Evolutionary conservation across 2,329 filamentous ascomycete genomes (phyloP), one percentile per base, ranked within the genome.

Genomic region (Immersiporthe knoxdaviesiana): DNA sequence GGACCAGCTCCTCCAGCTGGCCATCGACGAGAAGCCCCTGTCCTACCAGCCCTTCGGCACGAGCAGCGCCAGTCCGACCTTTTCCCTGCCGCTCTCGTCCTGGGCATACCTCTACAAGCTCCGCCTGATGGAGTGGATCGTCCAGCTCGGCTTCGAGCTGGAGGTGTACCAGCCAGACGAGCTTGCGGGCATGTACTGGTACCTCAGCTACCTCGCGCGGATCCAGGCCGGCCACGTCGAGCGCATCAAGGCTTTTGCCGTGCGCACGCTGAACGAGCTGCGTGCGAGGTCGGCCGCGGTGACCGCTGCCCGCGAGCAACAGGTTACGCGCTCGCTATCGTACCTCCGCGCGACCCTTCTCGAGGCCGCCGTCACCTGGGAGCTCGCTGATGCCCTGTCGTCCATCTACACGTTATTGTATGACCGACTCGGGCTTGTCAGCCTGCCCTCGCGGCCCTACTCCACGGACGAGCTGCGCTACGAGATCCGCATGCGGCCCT

Each of bases 101-200:
- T 99, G 96, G 96, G 88, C 90, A 0, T 97, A 95, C 75, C 87
- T 94, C 70, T 92, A 97, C 79, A 98, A 97, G 79, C 85, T 97
- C n/a, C 88, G 87, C 39, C 88, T 95, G 75, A 93, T 97, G 85
- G 91, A 95, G 77, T 91, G 90, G 84, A 91, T 97, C 60, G 85
- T 97, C 21, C 92, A 97, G 76, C 88, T 97, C 41, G 96, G 97
- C 16, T 98, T 99, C 78, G 96, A 99, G 79, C 89, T 97, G 16
- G 91, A 95, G 58, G 88, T 97, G 12, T 98, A 98, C 79, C 90
- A 95, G 66, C 85, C 89, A 0, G 91, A 97, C 77, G 96, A 99
- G 78, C 84, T 96, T 12, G 87, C 90, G 0, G 90, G 89, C 32
- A 97, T 97, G 92, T 98, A 98, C 79, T 96, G 92, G 89, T 94